A percentile compares a stretch with the other conserved stretches of the same genome.
Conservation (phyloP, 2,329 filamentous ascomycete genomes). For the Aureobasidium sp. region DNA sequence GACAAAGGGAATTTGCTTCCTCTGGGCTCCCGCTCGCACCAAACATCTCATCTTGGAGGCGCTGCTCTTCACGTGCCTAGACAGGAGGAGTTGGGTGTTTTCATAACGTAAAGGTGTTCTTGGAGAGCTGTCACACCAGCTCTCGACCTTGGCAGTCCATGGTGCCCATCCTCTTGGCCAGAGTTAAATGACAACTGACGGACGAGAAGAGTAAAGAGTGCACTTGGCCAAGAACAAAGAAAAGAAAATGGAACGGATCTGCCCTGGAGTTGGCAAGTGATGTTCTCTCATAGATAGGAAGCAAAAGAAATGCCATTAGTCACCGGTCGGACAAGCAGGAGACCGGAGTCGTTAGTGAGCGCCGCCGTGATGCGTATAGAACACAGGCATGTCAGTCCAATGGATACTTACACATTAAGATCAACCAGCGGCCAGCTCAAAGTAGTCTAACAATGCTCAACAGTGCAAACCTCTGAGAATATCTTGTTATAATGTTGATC, state of each 20-base stretch:
- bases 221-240: neutral
- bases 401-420: neutral
- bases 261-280: neutral
- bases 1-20: neutral
- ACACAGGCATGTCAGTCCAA: no score
- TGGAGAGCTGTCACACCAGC: neutral
- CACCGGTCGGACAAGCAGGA: neutral
- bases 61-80: constrained; percentile 2
- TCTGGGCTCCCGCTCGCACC: neutral
- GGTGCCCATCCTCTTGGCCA: constrained; percentile 3
- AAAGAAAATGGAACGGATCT: neutral
- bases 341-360: neutral
- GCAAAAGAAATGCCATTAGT: constrained; percentile 7
- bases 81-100: neutral
- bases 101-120: constrained; percentile 2
- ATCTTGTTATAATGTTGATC: no score
- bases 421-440: no score
- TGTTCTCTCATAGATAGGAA: neutral
- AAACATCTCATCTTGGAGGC: neutral
- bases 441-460: neutral
- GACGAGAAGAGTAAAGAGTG: constrained; percentile 10
- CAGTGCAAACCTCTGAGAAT: neutral
- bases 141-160: neutral
- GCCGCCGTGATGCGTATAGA: neutral
- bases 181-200: neutral